Base-by-base conservation (phyloP, 2,329 filamentous ascomycete genomes). In the Clonostachys rosea region DNA sequence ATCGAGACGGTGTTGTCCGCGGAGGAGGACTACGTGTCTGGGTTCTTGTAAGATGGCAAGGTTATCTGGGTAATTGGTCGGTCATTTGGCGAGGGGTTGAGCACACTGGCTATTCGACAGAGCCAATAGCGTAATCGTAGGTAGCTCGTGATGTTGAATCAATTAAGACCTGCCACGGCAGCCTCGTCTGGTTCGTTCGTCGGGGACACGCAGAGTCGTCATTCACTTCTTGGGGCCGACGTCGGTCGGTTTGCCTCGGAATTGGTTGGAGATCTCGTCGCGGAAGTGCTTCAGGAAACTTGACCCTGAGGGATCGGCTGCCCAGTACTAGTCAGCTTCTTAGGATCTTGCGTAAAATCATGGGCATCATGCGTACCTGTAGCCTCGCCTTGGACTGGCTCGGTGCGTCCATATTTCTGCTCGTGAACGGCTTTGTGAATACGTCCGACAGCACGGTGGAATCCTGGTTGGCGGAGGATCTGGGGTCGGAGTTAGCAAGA, bases 401-500 rank as follows among this genome's bases (percentile, higher is more conserved):
- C 73, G 51, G 70, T 63, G 20, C 73, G 69, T 10, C 77, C 77
- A 50, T 79, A 52, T 41, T 68, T 66, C 16, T 62, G 58, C 50
- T 79, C 74, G 54, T 81, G 61, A 36, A 81, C 68, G 5, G 59
- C 64, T 13, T 69, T 68, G 49, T 81, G 76, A 34, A 81, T 74
- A n/a, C 70, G 66, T 8, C 73, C 72, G 37, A 81, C 77, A 5
- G 68, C 69, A 50, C 69, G 70, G 51, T 80, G 76, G 56, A 79
- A 81, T 9, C 65, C 62, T 2, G 75, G 76, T 14, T 68, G 75
- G 20, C 68, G 65, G 14, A 81, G 71, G 47, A 80, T 73, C 72
- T 30, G 9, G 24, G 77, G 35, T 5, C 17, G 34, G 5, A 14
- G n/a, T 17, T 34, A 18, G 34, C 14, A 30, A 2, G 5, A 46